A percentile compares a stretch with the other conserved stretches of the same genome.
Conservation (phyloP, 31 red algal genomes). For the Bonnemaisonia californica region DNA sequence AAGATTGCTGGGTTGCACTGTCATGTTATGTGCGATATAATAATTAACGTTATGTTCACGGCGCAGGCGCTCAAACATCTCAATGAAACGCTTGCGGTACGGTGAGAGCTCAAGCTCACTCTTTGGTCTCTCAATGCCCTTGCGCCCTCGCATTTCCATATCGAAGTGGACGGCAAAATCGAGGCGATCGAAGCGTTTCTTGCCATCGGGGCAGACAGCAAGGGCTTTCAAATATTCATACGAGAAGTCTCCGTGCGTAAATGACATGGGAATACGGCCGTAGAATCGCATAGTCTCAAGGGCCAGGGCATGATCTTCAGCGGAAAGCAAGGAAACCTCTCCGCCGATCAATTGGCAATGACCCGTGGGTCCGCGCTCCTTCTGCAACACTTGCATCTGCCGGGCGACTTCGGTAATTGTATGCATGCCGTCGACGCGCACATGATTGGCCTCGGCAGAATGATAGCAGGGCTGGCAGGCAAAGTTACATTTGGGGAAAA, state of each 20-base stretch:
- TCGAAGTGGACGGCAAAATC: conserved; percentile 86
- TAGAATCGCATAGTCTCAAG: conserved; percentile 80
- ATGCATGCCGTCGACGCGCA: conserved; percentile 84
- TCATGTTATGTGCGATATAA: conserved; percentile 88
- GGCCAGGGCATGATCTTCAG: conserved; percentile 78
- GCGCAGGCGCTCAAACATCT: conserved; percentile 63
- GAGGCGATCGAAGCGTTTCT: conserved; percentile 75
- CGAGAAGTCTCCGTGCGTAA: conserved; percentile 83
- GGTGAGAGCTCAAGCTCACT: conserved; percentile 59
- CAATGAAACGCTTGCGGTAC: conserved; percentile 44
- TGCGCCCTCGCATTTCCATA: conserved; percentile 66
- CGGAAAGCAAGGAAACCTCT: conserved; percentile 68
- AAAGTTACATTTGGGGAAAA: conserved; percentile 86
- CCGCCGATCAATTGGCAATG: conserved; percentile 88
- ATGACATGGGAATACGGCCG: conserved; percentile 86
- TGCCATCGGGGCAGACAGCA: conserved; percentile 35
- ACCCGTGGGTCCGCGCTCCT: conserved; percentile 46
- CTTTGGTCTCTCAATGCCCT: conserved; percentile 10
- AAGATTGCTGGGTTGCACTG: conserved; percentile 68
- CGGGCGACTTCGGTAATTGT: conserved; percentile 66
- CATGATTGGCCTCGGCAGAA: conserved; percentile 72
- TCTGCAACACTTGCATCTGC: conserved; percentile 66
- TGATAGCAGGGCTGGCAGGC: conserved; percentile 88
- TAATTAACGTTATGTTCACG: conserved; percentile 59
- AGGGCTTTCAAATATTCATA: conserved; percentile 75